phyloP scores from a whole-genome alignment of 1,284 basidiomycete genomes.

The Butyriboletus appendiculatus region DNA sequence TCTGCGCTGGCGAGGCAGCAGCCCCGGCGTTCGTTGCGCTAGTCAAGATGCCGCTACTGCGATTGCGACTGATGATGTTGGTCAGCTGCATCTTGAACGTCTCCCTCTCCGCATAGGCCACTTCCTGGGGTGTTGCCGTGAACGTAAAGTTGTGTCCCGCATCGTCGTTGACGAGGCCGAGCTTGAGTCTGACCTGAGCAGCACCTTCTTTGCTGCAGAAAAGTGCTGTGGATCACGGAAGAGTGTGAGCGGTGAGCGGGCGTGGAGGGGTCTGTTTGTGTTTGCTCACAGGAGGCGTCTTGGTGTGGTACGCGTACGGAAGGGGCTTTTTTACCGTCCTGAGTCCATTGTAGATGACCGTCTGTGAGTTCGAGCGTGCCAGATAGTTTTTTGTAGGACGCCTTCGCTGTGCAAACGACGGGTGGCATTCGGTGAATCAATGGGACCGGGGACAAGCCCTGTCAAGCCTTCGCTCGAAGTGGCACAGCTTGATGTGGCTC shows the following conservation, averaged over 20 bases:
- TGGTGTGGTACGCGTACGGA: conserved; percentile 60
- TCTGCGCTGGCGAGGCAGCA: conserved; percentile 28
- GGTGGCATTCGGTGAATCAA: conserved; percentile 39
- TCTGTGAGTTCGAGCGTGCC: conserved; percentile 72
- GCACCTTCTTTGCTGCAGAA: conserved; percentile 84
- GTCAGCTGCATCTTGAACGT: conserved; percentile 78
- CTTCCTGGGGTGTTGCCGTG: conserved; percentile 54
- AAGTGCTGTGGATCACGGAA: conserved; percentile 61
- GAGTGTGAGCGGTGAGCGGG: not conserved
- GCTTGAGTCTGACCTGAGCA: conserved; percentile 72
- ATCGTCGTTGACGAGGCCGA: conserved; percentile 64
- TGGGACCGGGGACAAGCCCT: not conserved
- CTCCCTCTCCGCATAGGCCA: conserved; percentile 69
- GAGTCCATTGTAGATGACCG: conserved; percentile 71
- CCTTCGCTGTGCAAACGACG: conserved; percentile 66
- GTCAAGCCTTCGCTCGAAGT: not conserved
- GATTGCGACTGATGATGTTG: conserved; percentile 70
- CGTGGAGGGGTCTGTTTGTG: conserved; percentile 4
- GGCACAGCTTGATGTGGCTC: conserved; percentile 5
- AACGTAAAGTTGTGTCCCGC: conserved; percentile 81
- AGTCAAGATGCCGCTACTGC: conserved; percentile 34
- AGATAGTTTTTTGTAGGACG: conserved; percentile 76
- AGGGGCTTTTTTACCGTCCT: conserved; percentile 61
- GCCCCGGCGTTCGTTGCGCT: conserved; percentile 16
- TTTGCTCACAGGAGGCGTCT: conserved; percentile 62